Evolutionary conservation across 257 asterid genomes (phyloP), one percentile per base, ranked within the genome.

Genomic region (Solanum bukasovii): DNA sequence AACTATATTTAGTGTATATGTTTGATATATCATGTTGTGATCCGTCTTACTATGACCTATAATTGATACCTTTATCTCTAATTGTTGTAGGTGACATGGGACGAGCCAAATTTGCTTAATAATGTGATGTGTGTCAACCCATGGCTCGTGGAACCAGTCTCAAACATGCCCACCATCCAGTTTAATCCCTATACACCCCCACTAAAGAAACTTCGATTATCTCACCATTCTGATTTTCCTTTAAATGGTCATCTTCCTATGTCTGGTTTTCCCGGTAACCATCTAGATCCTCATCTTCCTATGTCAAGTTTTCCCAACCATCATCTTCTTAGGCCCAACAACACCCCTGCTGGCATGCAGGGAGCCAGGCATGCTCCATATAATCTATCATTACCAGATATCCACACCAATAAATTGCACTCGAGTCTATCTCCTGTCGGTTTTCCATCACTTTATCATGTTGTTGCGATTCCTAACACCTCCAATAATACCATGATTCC

Each of bases 301-400:
- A 87, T 93, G 75, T 93, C 95, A 9, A 27, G 92, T 18, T 92
- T 92, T 84, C 83, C 93, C 33, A 73, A 90, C 75, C 87, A 92
- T 86, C 93, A 87, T 70, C 16, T 91, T 52, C 89, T 92, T 18
- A 91, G 92, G 84, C 90, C 94, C 9, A 89, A 92, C 93, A 93
- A 89, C 89, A 91, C 92, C 92, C 94, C 96, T 94, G 98, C 95
- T 90, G 98, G 98, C 98, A 95, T 96, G 96, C 99, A 94, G 97
- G 97, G 97, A 94, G 99, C 99, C 99, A 96, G 99, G 98, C 98
- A 95, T 87, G 92, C 94, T 90, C 98, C 89, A 90, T 93, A 92
- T 74, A 95, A 93, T 88, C 84, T 94, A 84, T 89, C 98, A 12
- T 86, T 92, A 88, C 88, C 98, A 8, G 61, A 52, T 52, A 52